These are phyloP conservation scores for Malassezia obtusa DNA, from an alignment of 1,284 basidiomycete genomes.

Conservation along the genomic window DNA sequence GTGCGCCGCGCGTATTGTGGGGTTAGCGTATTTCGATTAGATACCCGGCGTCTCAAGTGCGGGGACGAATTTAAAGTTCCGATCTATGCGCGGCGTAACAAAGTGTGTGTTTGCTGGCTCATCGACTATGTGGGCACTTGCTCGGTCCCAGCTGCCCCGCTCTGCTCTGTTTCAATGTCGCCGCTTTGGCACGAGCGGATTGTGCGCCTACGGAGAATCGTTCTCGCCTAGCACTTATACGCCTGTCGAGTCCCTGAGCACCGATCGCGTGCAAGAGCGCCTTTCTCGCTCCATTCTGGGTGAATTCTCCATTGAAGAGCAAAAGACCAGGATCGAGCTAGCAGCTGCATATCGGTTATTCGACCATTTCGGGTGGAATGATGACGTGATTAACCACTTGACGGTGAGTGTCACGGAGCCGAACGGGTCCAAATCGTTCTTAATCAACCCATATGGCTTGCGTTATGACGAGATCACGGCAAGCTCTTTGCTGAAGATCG, in stretches of 20 bases:
- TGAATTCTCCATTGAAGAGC: neutral
- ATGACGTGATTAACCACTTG: slow-evolving; percentile 7
- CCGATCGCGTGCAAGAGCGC: neutral
- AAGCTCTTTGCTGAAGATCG: slow-evolving; percentile 7
- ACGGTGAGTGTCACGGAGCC: slow-evolving; percentile 1
- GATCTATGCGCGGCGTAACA: too few species aligned
- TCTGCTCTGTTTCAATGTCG: too few species aligned
- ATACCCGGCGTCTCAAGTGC: too few species aligned
- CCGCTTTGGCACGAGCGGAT: neutral
- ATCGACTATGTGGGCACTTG: too few species aligned
- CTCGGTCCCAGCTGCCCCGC: too few species aligned
- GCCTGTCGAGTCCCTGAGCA: neutral
- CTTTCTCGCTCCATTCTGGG: neutral
- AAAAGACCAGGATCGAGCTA: neutral
- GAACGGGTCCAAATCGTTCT: neutral
- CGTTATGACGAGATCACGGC: slow-evolving; percentile 6
- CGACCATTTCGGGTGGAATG: neutral
- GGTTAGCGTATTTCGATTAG: too few species aligned
- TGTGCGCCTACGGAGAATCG: neutral
- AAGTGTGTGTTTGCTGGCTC: too few species aligned
- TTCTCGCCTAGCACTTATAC: slow-evolving; percentile 4
- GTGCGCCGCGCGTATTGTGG: too few species aligned
- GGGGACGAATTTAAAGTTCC: too few species aligned
- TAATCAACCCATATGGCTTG: slow-evolving; percentile 5
- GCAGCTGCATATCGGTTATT: slow-evolving; percentile 1